Evolutionary conservation across 2,329 filamentous ascomycete species (phyloP).

Genomic region (Cryphonectria parasitica): DNA sequence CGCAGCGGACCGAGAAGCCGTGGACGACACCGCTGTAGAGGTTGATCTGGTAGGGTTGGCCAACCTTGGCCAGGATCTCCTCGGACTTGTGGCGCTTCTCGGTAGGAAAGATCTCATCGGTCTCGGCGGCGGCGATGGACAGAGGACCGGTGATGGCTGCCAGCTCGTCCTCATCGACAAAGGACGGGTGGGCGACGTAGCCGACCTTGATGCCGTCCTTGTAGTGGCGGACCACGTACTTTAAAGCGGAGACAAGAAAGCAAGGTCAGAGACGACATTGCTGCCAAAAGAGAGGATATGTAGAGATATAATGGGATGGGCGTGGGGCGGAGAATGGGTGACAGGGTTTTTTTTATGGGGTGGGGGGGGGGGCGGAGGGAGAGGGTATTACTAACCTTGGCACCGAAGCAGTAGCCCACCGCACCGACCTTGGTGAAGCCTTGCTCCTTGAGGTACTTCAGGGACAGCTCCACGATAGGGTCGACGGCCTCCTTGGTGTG

Average conservation of each 20-base stretch:
- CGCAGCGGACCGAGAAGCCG: slow-evolving; percentile 74
- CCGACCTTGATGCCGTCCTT: slow-evolving; percentile 68
- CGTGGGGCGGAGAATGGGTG: not conserved
- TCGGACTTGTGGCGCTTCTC: slow-evolving; percentile 69
- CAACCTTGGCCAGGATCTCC: slow-evolving; percentile 60
- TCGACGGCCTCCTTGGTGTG: slow-evolving; percentile 51
- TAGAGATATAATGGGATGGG: too few relatives aligned
- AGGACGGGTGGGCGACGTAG: slow-evolving; percentile 77
- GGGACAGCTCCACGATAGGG: slow-evolving; percentile 51
- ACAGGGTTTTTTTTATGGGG: too few relatives aligned
- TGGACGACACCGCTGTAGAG: slow-evolving; percentile 73
- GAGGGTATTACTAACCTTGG: slow-evolving; percentile 55
- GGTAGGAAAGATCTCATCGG: slow-evolving; percentile 66
- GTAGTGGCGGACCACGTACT: slow-evolving; percentile 73
- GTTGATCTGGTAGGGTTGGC: slow-evolving; percentile 73
- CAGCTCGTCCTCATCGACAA: slow-evolving; percentile 70
- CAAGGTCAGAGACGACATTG: not conserved
- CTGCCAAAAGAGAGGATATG: not conserved
- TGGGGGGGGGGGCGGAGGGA: not conserved
- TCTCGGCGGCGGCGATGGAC: slow-evolving; percentile 68
- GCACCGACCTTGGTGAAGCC: slow-evolving; percentile 64
- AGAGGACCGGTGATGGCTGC: slow-evolving; percentile 67
- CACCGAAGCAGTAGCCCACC: slow-evolving; percentile 78
- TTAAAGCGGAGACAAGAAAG: not conserved
- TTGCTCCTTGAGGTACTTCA: slow-evolving; percentile 62